Base-by-base conservation (phyloP, 208 protist species). In the Herpetomonas tarakana region DNA sequence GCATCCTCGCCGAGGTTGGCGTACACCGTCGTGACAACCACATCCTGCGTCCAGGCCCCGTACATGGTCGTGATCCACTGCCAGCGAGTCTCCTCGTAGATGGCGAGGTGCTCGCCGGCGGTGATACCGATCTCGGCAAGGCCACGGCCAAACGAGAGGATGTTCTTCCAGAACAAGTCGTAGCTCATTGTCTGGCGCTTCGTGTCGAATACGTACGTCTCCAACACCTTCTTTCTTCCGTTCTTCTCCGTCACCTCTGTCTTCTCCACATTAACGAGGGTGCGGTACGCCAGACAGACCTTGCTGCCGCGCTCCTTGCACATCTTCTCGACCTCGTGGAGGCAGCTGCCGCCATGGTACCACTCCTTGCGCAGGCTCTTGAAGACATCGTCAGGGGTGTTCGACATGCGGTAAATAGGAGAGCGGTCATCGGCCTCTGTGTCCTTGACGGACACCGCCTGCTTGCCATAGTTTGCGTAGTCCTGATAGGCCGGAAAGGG, bases 1-100 rank as follows among this genome's bases (percentile, higher is more conserved):
- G 84, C 82, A 2, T 84, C 80, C 18, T 91, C 84, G 22, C 86
- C 89, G 38, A 96, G 77, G 56, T 91, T 96, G 14, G 89, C 86
- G 66, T 96, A 96, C 24, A 89, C 81, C 14, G 89, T 93, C 21
- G 71, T 59, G 2, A 83, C 82, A 51, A 91, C 73, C 53, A 93
- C 35, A 28, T 62, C 65, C 45, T 83, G 80, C 28, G 83, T 65
- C 84, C 83, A 91, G 59, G 68, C 68, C 52, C 71, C 68, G 68
- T 89, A 83, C 29, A 89, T 45, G 4, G 83, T 78, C 46, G 44
- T 78, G 35, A 89, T 64, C 87, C 87, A 93, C 72, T 93, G 62
- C 81, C 81, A 93, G 52, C 87, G 87, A 11, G 87, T 93, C n/a
- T 93, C 83, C 46, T 90, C 82, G 61, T 81, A 93, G 25, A 93